A percentile compares a stretch with the other conserved stretches of the same genome.
These are phyloP conservation scores for Phellinidium pouzarii DNA, from an alignment of 1,284 basidiomycete species.

Conservation along the genomic window DNA sequence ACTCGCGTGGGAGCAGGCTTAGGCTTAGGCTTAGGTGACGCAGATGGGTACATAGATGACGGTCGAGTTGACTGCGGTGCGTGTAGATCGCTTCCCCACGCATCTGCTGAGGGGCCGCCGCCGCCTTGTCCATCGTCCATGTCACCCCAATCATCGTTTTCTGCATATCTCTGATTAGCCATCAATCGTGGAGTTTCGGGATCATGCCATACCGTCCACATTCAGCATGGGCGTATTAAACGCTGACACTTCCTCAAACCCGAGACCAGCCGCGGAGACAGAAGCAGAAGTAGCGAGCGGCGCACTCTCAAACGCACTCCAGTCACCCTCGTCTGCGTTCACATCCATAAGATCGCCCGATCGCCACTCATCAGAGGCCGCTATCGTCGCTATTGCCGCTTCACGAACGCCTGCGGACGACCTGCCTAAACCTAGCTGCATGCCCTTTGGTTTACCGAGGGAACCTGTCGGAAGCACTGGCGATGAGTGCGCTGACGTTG, in stretches of 20 bases:
- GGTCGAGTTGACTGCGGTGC: conserved; percentile 8
- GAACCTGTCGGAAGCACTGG: conserved; percentile 19
- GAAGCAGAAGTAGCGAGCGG: conserved; percentile 31
- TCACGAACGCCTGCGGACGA: conserved; percentile 26
- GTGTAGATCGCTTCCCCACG: conserved; percentile 13
- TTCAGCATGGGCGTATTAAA: conserved; percentile 12
- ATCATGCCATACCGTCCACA: conserved; percentile 10
- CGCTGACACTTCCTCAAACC: conserved; percentile 20
- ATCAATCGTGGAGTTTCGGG: too few relatives aligned
- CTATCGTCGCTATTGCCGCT: conserved; percentile 39
- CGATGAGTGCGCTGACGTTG: conserved; percentile 18
- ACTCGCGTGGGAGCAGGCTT: neutral
- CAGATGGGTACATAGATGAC: neutral
- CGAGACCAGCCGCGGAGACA: conserved; percentile 23
- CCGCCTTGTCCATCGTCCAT: conserved; percentile 7
- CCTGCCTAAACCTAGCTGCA: conserved; percentile 66
- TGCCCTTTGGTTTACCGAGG: conserved; percentile 40
- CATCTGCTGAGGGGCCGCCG: neutral
- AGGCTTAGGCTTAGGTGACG: conserved; percentile 1
- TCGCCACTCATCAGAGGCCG: conserved; percentile 45
- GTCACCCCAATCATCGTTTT: conserved; percentile 18
- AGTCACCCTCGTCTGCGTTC: conserved; percentile 86
- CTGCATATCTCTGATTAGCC: neutral
- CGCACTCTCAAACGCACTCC: conserved; percentile 87
- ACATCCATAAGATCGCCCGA: conserved; percentile 79